These are phyloP conservation scores for Narthecium ossifragum DNA, from an alignment of 106 monocot species.

Conservation along the genomic window DNA sequence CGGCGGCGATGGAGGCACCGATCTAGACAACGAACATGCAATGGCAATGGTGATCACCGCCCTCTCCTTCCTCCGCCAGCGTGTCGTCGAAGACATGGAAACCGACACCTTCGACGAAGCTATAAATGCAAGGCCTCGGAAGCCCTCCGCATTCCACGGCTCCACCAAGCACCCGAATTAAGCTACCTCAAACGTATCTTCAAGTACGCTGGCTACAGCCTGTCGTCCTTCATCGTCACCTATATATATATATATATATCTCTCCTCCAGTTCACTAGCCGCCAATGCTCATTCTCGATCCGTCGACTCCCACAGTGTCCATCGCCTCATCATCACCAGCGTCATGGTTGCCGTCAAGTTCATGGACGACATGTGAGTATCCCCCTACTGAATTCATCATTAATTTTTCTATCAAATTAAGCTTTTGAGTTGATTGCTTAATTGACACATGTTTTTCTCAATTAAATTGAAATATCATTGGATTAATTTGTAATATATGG, in stretches of 20 bases:
- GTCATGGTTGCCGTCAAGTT: conserved; percentile 52
- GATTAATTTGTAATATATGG: too few species aligned
- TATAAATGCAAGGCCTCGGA: background rate
- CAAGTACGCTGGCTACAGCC: conserved; percentile 36
- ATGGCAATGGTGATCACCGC: conserved; percentile 21
- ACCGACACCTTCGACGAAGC: background rate
- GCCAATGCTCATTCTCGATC: conserved; percentile 7
- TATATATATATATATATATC: too few species aligned
- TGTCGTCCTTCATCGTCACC: conserved; percentile 39
- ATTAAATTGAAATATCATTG: too few species aligned
- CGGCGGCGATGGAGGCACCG: too few species aligned
- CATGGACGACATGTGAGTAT: conserved; percentile 47
- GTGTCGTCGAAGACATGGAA: conserved; percentile 34
- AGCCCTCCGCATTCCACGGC: conserved; percentile 28
- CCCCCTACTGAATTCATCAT: too few species aligned
- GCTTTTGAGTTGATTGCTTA: too few species aligned
- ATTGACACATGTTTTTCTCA: too few species aligned
- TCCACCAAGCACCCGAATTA: conserved; percentile 17
- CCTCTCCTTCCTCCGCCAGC: conserved; percentile 34
- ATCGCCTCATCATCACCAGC: conserved; percentile 50
- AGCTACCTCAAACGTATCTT: conserved; percentile 44
- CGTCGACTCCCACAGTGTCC: conserved; percentile 40
- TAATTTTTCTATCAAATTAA: too few species aligned
- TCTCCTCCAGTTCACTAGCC: conserved; percentile 31
- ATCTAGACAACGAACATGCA: background rate